phyloP scores from a whole-genome alignment of 176 grass and related monocot genomes.

The Oryza meridionalis region DNA sequence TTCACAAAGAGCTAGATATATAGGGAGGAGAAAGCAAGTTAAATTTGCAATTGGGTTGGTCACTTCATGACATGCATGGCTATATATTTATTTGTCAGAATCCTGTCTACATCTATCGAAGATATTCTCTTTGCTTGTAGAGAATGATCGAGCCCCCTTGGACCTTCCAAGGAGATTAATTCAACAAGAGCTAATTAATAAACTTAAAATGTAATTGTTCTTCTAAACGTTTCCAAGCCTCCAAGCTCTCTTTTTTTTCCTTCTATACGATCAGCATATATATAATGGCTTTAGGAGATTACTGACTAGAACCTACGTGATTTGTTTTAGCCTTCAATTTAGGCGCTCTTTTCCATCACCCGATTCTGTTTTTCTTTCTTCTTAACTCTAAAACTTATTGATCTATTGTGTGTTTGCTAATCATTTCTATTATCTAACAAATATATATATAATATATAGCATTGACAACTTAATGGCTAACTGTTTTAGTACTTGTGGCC shows the following conservation, averaged over 20 bases:
- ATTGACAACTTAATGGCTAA: not conserved
- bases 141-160: constrained; percentile 26
- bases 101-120: constrained; percentile 10
- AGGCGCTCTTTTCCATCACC: too few relatives aligned
- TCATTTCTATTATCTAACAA: too few relatives aligned
- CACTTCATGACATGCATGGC: constrained; percentile 26
- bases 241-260: not conserved
- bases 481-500: too few relatives aligned
- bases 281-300: not conserved
- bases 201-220: not conserved
- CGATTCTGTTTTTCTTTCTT: too few relatives aligned
- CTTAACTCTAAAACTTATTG: too few relatives aligned
- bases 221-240: constrained; percentile 9
- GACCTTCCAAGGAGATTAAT: constrained; percentile 30
- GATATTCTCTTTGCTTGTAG: constrained; percentile 34
- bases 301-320: too few relatives aligned
- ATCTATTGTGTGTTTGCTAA: too few relatives aligned
- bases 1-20: not conserved
- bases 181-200: not conserved
- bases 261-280: not conserved
- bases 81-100: not conserved
- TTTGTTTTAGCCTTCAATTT: too few relatives aligned
- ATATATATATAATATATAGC: not conserved
- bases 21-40: not conserved
- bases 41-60: constrained; percentile 23